These are phyloP conservation scores for Solanum tacnaense DNA, from an alignment of 257 asterid genomes.

Conservation along the genomic window DNA sequence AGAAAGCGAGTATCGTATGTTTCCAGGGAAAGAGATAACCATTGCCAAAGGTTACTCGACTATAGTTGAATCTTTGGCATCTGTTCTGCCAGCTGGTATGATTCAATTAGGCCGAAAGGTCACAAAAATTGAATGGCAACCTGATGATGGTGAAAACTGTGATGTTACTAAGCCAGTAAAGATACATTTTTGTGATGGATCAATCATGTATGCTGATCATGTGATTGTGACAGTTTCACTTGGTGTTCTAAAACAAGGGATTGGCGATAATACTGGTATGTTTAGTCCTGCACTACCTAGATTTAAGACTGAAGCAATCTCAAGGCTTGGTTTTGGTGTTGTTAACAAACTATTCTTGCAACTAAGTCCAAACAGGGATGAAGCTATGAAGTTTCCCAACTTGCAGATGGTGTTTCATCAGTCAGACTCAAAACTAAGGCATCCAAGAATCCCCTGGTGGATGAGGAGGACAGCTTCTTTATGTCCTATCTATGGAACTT, in stretches of 20 bases:
- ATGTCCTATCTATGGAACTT: slow-evolving; percentile 46
- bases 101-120: slow-evolving; percentile 54
- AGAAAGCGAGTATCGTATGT: slow-evolving; percentile 64
- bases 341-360: slow-evolving; percentile 78
- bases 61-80: slow-evolving; percentile 49
- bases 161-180: slow-evolving; percentile 35
- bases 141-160: slow-evolving; percentile 11
- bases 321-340: slow-evolving; percentile 71
- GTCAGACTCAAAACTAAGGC: slow-evolving; percentile 22
- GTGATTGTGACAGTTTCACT: slow-evolving; percentile 76
- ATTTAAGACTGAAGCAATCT: slow-evolving; percentile 49
- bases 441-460: slow-evolving; percentile 41
- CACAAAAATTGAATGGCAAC: slow-evolving; percentile 49
- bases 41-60: slow-evolving; percentile 64
- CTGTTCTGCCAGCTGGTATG: slow-evolving; percentile 55
- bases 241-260: slow-evolving; percentile 65
- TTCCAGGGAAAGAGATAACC: slow-evolving; percentile 75
- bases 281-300: slow-evolving; percentile 61
- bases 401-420: slow-evolving; percentile 70
- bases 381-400: slow-evolving; percentile 28
- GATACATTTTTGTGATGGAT: slow-evolving; percentile 61
- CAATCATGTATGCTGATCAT: slow-evolving; percentile 56
- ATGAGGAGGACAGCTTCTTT: slow-evolving; percentile 55
- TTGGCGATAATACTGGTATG: slow-evolving; percentile 22
- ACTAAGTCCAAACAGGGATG: slow-evolving; percentile 7